Evolutionary conservation across 345 rosid genomes (phyloP).

Genomic region (Populus deltoides): DNA sequence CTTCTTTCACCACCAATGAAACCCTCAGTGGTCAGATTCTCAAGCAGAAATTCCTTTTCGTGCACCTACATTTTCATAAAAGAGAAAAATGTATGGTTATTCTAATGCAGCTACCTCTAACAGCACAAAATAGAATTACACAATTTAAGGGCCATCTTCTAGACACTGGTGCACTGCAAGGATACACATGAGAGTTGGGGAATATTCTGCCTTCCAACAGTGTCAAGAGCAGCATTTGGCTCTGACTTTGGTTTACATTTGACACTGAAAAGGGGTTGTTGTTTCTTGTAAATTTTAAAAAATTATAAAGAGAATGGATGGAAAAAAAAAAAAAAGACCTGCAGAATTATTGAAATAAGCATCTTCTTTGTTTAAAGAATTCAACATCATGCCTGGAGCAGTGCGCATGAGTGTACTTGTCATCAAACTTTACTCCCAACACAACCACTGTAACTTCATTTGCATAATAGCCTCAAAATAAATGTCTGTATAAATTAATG

Average conservation of each 20-base stretch:
- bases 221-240: not conserved
- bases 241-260: not conserved
- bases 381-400: not conserved
- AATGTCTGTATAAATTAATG: not conserved
- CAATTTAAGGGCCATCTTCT: not conserved
- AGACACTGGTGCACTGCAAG: not conserved
- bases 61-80: constrained; percentile 50
- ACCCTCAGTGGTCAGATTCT: constrained; percentile 73
- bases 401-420: not conserved
- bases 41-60: constrained; percentile 82
- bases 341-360: not conserved
- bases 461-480: not conserved
- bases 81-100: not conserved
- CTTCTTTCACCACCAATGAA: constrained; percentile 62
- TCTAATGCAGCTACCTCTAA: not conserved
- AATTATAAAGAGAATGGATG: not conserved
- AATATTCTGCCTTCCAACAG: not conserved
- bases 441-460: not conserved
- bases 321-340: not conserved
- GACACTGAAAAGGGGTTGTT: not conserved
- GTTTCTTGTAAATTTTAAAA: not conserved
- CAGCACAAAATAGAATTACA: not conserved
- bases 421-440: not conserved
- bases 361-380: not conserved
- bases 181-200: not conserved